Conservation (phyloP, 306 rosid species). For the Senna siamea region DNA sequence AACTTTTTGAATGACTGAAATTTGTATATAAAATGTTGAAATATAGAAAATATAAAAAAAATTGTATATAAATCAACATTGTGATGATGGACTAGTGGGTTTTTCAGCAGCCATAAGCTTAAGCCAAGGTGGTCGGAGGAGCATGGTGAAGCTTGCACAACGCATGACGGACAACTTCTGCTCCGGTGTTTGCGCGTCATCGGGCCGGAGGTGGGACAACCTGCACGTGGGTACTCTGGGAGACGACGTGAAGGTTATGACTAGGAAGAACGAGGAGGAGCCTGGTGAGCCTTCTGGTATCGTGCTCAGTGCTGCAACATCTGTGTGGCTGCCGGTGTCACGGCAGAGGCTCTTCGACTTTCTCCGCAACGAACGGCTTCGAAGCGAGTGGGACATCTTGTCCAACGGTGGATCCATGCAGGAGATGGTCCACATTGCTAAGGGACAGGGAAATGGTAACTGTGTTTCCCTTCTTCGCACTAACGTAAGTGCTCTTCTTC, state of each 20-base stretch:
- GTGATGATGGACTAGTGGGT: too few species aligned
- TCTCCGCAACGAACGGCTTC: constrained; percentile 61
- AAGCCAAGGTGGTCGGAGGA: constrained; percentile 61
- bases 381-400: constrained; percentile 90
- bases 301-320: constrained; percentile 85
- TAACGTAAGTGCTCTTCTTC: constrained; percentile 49
- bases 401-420: constrained; percentile 72
- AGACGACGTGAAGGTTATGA: constrained; percentile 81
- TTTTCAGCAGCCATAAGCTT: constrained; percentile 38
- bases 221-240: constrained; percentile 59
- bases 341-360: constrained; percentile 69
- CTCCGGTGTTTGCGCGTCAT: constrained; percentile 74
- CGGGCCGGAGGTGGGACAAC: constrained; percentile 73
- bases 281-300: constrained; percentile 92
- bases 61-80: too few species aligned
- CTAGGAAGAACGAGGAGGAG: constrained; percentile 66
- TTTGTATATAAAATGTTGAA: too few species aligned
- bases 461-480: constrained; percentile 84
- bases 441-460: constrained; percentile 70
- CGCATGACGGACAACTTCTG: constrained; percentile 88
- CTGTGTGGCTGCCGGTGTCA: constrained; percentile 79
- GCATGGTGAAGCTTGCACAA: constrained; percentile 87
- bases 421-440: constrained; percentile 73
- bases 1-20: too few species aligned
- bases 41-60: too few species aligned